Base-by-base conservation (phyloP, 1,284 basidiomycete genomes). In the Phlebopus sp. region DNA sequence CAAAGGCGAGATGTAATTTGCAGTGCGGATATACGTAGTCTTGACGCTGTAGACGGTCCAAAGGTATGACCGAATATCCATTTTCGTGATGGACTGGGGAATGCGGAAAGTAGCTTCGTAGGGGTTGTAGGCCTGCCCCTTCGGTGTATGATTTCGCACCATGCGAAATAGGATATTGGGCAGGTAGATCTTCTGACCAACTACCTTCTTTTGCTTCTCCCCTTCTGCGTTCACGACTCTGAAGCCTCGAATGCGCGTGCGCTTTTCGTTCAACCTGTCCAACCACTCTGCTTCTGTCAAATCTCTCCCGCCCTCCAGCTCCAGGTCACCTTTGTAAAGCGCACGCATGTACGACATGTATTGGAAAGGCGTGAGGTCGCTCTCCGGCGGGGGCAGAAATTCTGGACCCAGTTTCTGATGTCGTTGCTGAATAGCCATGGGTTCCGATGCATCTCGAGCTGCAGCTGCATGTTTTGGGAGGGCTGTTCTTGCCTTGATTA, bases 91-190 rank as follows among this genome's bases (percentile, higher is more conserved):
- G 44, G 82, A 84, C 50, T 84, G 84, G 1, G 88, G 82, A 36
- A 97, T 79, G 49, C 92, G 88, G 76, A 97, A 97, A 1, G 95
- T 97, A 6, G 94, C 94, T 67, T 93, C 88, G 73, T 86, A 94
- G 1, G 93, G 90, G 58, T 97, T 96, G 76, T 97, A 97, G 4
- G 90, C 75, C 59, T 90, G 70, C 0, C 88, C 90, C 1, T 73
- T 69, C 0, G 79, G 82, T 0, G 92, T 94, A 60, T 86, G 70
- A 69, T 97, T 97, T 34, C 90, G 84, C 38, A 96, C 84, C 46
- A 97, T 76, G 48, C 82, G 79, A 68, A 97, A 84, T 54, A 87
- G 69, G 59, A 90, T 77, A 68, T 97, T 97, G 38, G 94, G 95
- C 37, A 97, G 81, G 70, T 91, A 97, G 37, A 94, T 77, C 55